Percentiles rank a stretch among this genome's conserved stretches.
These are phyloP conservation scores for Linaria vulgaris DNA, from an alignment of 257 asterid species.

Conservation along the genomic window DNA sequence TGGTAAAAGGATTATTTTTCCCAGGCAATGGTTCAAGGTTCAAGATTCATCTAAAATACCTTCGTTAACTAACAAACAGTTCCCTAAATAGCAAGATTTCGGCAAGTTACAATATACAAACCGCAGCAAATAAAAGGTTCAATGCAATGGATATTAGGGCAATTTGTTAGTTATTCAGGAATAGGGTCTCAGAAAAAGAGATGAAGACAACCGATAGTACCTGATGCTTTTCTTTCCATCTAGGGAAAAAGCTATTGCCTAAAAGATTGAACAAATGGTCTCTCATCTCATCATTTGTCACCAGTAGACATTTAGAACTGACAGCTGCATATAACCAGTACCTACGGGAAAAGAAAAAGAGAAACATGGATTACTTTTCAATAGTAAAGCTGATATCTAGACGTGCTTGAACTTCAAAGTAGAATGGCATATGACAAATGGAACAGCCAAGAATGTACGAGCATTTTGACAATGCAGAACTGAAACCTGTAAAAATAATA, in stretches of 20 bases:
- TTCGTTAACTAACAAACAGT: too few relatives aligned
- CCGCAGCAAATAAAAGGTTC: neutral
- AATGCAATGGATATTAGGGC: neutral
- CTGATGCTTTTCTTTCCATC: conserved; percentile 99
- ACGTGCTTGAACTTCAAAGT: conserved; percentile 4
- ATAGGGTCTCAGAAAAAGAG: neutral
- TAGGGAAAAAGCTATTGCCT: conserved; percentile 81
- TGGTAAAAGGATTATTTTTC: too few relatives aligned
- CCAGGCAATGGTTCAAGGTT: too few relatives aligned
- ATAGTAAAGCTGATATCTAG: conserved; percentile 9
- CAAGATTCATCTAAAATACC: too few relatives aligned
- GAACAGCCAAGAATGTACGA: neutral
- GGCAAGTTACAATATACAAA: conserved; percentile 1
- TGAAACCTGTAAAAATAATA: neutral
- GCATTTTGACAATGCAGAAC: neutral
- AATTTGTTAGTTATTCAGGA: neutral
- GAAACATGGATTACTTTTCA: conserved; percentile 8
- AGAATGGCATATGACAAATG: neutral
- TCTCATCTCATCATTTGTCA: conserved; percentile 98
- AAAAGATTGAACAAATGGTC: conserved; percentile 90
- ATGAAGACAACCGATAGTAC: conserved; percentile 30
- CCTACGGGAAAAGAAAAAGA: conserved; percentile 39
- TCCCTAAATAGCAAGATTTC: neutral
- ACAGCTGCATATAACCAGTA: conserved; percentile 99
- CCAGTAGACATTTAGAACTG: conserved; percentile 75